Evolutionary conservation across 1,139 yeast species (phyloP).

Genomic region (Blastobotrys serpentis): DNA sequence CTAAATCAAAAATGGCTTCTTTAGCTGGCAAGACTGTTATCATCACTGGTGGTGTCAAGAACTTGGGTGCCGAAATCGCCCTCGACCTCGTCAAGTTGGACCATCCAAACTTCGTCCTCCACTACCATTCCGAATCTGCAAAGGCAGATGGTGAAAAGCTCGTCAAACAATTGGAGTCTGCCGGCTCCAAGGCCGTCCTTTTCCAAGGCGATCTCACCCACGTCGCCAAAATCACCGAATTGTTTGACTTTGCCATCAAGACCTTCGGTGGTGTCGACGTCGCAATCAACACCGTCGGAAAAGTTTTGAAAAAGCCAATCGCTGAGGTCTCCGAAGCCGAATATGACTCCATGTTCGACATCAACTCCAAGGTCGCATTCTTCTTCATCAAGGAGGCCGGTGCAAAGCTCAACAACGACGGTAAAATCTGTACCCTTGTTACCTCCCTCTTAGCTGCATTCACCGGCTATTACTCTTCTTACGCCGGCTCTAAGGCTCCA

Average conservation of each 20-base stretch:
- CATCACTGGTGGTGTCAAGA: constrained; percentile 66
- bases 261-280: constrained; percentile 53
- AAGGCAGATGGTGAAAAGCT: constrained; percentile 44
- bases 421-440: constrained; percentile 56
- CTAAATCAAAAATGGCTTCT: constrained; percentile 10
- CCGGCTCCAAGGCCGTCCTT: constrained; percentile 46
- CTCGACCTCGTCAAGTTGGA: constrained; percentile 55
- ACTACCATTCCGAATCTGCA: constrained; percentile 51
- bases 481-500: constrained; percentile 63
- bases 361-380: constrained; percentile 61
- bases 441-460: constrained; percentile 68
- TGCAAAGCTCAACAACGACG: constrained; percentile 49
- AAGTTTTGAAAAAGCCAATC: constrained; percentile 61
- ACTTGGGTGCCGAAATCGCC: constrained; percentile 61
- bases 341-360: constrained; percentile 51
- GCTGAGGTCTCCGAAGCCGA: constrained; percentile 52
- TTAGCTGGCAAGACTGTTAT: constrained; percentile 52
- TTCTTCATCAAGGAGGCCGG: constrained; percentile 61
- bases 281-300: constrained; percentile 67
- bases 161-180: constrained; percentile 41
- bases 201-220: constrained; percentile 49
- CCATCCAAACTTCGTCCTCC: constrained; percentile 52
- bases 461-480: constrained; percentile 54
- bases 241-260: constrained; percentile 49
- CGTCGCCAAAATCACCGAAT: constrained; percentile 44